Conservation (phyloP, 1,284 basidiomycete species). For the Apiotrichum domesticum region DNA sequence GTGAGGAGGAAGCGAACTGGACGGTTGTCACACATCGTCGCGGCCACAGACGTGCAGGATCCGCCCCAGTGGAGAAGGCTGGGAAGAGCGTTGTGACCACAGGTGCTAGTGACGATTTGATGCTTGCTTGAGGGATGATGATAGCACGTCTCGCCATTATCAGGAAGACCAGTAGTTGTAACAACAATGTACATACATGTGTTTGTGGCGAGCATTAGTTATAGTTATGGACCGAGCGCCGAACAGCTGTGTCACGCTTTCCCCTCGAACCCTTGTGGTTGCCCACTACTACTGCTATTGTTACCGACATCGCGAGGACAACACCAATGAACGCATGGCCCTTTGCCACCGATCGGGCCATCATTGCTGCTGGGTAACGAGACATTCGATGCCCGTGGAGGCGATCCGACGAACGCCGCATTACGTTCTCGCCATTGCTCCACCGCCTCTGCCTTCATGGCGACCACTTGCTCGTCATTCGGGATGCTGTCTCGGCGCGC, state of each 20-base stretch:
- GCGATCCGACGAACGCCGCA: background rate
- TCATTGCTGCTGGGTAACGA: background rate
- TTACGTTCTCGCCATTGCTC: background rate
- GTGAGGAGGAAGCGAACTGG: conserved; percentile 16
- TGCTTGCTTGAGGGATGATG: background rate
- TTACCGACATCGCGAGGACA: background rate
- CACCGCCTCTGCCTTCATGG: background rate
- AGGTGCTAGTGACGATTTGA: conserved; percentile 9
- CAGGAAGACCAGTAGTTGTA: too few relatives aligned
- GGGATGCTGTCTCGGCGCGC: background rate
- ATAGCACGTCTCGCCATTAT: too few relatives aligned
- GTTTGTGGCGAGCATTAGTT: too few relatives aligned
- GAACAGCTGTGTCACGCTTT: too few relatives aligned
- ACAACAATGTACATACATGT: too few relatives aligned
- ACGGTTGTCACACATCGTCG: conserved; percentile 5
- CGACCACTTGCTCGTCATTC: background rate
- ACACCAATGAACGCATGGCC: background rate
- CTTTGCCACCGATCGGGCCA: too few relatives aligned
- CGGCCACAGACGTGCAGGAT: conserved; percentile 10
- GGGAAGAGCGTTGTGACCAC: background rate
- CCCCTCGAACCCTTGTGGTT: too few relatives aligned
- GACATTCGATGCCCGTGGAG: background rate
- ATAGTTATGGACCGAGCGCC: too few relatives aligned
- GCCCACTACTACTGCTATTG: too few relatives aligned
- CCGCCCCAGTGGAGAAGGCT: conserved; percentile 10